These are phyloP conservation scores for Microascus cirrosus DNA, from an alignment of 2,329 filamentous ascomycete species.

Conservation along the genomic window DNA sequence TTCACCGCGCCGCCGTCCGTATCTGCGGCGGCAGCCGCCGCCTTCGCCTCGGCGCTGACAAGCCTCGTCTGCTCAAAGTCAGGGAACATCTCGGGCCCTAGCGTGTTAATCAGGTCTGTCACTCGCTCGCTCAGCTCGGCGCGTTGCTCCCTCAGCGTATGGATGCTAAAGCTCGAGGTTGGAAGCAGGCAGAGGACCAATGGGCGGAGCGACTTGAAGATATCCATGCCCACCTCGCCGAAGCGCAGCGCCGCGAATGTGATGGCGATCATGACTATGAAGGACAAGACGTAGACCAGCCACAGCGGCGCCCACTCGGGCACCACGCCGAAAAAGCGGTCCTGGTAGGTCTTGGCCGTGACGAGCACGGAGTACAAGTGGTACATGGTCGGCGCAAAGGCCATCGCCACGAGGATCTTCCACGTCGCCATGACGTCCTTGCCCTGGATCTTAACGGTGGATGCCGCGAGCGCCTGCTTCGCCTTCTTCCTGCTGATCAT, in stretches of 20 bases:
- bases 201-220: conserved; percentile 85
- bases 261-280: conserved; percentile 73
- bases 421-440: conserved; percentile 87
- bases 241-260: conserved; percentile 91
- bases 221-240: conserved; percentile 98
- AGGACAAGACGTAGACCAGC: conserved; percentile 61
- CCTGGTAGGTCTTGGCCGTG: conserved; percentile 66
- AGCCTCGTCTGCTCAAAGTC: conserved; percentile 78
- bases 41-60: conserved; percentile 33
- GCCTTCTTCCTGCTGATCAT: conserved; percentile 74
- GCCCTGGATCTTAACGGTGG: conserved; percentile 79
- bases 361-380: conserved; percentile 68
- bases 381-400: conserved; percentile 72
- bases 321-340: conserved; percentile 72
- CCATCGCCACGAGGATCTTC: conserved; percentile 84
- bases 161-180: conserved; percentile 71
- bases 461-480: conserved; percentile 71
- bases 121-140: conserved; percentile 70
- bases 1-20: conserved; percentile 6
- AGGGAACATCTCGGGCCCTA: conserved; percentile 93
- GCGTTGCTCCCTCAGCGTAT: conserved; percentile 62
- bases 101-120: conserved; percentile 84
- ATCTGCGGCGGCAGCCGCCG: conserved; percentile 9
- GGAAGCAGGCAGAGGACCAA: conserved; percentile 79
- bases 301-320: conserved; percentile 73